A percentile compares a stretch with the other conserved stretches of the same genome.
Evolutionary conservation across 129 eudicot genomes (phyloP).

Genomic region (Chrysanthemum lavandulifolium): DNA sequence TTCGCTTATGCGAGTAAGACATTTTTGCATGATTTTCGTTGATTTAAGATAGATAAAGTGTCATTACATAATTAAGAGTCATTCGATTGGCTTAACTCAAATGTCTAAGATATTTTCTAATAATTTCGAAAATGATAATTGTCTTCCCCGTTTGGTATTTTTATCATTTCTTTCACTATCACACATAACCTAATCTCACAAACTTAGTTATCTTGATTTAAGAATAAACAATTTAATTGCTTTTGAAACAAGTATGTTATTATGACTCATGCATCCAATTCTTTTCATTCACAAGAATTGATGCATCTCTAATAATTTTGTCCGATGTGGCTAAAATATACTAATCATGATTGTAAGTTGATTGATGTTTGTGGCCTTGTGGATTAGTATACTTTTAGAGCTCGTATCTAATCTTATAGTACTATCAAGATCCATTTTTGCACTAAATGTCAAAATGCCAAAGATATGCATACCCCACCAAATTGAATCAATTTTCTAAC

Average conservation of each 20-base stretch:
- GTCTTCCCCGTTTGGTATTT: too few species aligned
- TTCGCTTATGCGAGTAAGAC: neutral
- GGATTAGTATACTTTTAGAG: constrained; percentile 29
- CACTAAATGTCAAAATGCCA: constrained; percentile 34
- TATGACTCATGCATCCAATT: constrained; percentile 23
- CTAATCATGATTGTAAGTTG: constrained; percentile 26
- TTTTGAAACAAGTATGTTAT: constrained; percentile 26
- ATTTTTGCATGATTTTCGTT: neutral
- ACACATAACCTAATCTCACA: neutral
- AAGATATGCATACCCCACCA: constrained; percentile 45
- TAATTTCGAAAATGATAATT: neutral
- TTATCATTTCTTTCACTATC: neutral
- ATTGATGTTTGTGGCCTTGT: constrained; percentile 13
- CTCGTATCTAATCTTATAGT: constrained; percentile 27
- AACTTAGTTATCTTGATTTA: neutral
- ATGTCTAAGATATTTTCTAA: too few species aligned
- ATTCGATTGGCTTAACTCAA: neutral
- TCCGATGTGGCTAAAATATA: constrained; percentile 14
- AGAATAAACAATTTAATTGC: neutral
- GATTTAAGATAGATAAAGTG: too few species aligned
- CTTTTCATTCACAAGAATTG: neutral
- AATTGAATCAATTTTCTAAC: constrained; percentile 20
- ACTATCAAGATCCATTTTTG: constrained; percentile 28
- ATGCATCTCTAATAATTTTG: constrained; percentile 24
- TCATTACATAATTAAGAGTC: too few species aligned